Evolutionary conservation across 495 filamentous ascomycete species (phyloP).

Genomic region (Tetracladium setigerum): DNA sequence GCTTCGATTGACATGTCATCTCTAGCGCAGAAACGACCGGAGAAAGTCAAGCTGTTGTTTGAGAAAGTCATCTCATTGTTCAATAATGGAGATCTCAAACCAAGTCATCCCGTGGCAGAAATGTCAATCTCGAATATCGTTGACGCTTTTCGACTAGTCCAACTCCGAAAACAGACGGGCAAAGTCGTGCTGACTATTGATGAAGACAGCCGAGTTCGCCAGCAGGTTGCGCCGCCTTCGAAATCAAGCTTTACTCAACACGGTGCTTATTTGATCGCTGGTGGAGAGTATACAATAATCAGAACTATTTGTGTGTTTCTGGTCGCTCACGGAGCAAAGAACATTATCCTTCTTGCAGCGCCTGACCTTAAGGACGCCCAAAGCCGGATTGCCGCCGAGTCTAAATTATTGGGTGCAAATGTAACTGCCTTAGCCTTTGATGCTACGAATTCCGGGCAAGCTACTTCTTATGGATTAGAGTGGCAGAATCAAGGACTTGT

Average conservation of each 20-base stretch:
- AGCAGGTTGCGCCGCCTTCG: slow-evolving; percentile 3
- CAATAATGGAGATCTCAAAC: slow-evolving; percentile 3
- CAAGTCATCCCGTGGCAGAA: slow-evolving; percentile 3
- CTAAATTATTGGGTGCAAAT: too few species aligned
- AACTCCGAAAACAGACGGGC: slow-evolving; percentile 8
- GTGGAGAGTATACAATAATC: slow-evolving; percentile 46
- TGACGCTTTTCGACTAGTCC: neutral
- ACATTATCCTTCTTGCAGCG: slow-evolving; percentile 42
- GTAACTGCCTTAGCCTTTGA: too few species aligned
- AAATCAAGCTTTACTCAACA: slow-evolving; percentile 21
- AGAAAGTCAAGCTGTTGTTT: slow-evolving; percentile 1
- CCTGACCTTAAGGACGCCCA: too few species aligned
- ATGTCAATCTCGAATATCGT: slow-evolving; percentile 1
- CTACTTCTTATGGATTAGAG: too few species aligned
- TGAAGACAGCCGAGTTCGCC: slow-evolving; percentile 1
- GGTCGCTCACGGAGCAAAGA: slow-evolving; percentile 42
- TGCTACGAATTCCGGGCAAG: too few species aligned
- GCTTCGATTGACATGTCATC: neutral
- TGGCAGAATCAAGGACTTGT: too few species aligned
- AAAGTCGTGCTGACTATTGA: slow-evolving; percentile 11
- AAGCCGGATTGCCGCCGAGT: too few species aligned
- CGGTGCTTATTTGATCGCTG: slow-evolving; percentile 47
- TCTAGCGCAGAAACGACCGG: slow-evolving; percentile 1
- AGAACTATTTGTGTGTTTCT: slow-evolving; percentile 40
- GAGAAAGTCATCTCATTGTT: slow-evolving; percentile 6